phyloP scores from a whole-genome alignment of 371 early-diverging fungal genomes.

The Apophysomyces elegans region DNA sequence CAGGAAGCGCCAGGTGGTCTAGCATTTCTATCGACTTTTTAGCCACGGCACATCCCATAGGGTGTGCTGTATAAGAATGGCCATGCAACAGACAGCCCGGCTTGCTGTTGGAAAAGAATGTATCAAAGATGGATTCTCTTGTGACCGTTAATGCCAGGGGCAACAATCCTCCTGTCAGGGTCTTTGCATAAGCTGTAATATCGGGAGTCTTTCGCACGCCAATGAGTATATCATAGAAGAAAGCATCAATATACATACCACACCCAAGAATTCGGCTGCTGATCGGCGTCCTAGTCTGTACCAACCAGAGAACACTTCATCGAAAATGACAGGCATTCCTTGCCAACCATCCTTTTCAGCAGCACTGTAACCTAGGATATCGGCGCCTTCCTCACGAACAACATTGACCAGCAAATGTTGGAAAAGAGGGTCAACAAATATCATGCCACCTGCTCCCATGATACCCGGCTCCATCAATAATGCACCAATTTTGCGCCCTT shows the following conservation, averaged over 20 bases:
- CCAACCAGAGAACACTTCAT: conserved; percentile 87
- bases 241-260: conserved; percentile 43
- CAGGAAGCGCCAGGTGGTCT: conserved; percentile 41
- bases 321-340: conserved; percentile 78
- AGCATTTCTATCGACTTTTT: conserved; percentile 60
- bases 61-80: conserved; percentile 88
- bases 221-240: too few relatives aligned
- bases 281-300: conserved; percentile 71
- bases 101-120: conserved; percentile 69
- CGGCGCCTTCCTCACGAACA: conserved; percentile 57
- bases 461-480: conserved; percentile 80
- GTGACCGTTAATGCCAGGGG: conserved; percentile 78
- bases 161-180: conserved; percentile 79
- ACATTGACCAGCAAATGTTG: conserved; percentile 68
- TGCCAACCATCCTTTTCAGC: conserved; percentile 45
- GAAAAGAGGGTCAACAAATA: conserved; percentile 83
- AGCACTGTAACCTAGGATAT: conserved; percentile 32
- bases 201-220: conserved; percentile 63
- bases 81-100: conserved; percentile 80
- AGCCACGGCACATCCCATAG: conserved; percentile 82
- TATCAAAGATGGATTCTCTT: conserved; percentile 65
- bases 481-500: conserved; percentile 72
- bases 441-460: conserved; percentile 88
- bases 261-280: conserved; percentile 69
- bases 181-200: conserved; percentile 80